Evolutionary conservation across 2,329 filamentous ascomycete genomes (phyloP).

Genomic region (Fusarium sp.): DNA sequence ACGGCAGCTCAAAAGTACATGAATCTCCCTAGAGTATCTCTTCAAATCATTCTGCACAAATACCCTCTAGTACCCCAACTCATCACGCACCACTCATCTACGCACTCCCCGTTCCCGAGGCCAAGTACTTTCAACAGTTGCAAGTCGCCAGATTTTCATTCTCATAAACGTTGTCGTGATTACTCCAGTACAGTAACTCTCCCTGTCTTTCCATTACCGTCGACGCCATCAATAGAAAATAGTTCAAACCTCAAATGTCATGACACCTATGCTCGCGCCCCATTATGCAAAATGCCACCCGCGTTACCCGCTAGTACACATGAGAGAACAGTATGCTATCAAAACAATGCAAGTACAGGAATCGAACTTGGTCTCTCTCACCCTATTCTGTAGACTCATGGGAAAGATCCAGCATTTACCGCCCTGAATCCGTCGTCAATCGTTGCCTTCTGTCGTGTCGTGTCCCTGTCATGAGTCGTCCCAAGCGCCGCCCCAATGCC

Average conservation of each 20-base stretch:
- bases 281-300: conserved; percentile 39
- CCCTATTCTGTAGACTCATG: conserved; percentile 32
- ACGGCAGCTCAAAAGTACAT: too few relatives aligned
- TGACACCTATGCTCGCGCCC: conserved; percentile 33
- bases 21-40: too few relatives aligned
- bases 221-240: conserved; percentile 4
- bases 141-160: conserved; percentile 1
- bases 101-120: not conserved
- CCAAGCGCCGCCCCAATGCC: conserved; percentile 28
- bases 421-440: conserved; percentile 40
- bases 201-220: not conserved
- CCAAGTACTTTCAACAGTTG: not conserved
- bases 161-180: not conserved
- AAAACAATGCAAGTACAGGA: conserved; percentile 32
- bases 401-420: conserved; percentile 18
- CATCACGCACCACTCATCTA: not conserved
- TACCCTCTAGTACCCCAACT: too few relatives aligned
- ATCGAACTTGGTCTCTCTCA: conserved; percentile 31
- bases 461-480: conserved; percentile 38
- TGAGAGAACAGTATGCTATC: conserved; percentile 16
- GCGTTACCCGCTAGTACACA: conserved; percentile 38
- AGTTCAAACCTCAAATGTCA: conserved; percentile 4
- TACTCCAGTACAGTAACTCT: not conserved
- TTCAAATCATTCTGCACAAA: too few relatives aligned
- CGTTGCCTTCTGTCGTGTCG: conserved; percentile 33